Conservation (phyloP, 2,329 filamentous ascomycete genomes). For the Cytospora piceicola region DNA sequence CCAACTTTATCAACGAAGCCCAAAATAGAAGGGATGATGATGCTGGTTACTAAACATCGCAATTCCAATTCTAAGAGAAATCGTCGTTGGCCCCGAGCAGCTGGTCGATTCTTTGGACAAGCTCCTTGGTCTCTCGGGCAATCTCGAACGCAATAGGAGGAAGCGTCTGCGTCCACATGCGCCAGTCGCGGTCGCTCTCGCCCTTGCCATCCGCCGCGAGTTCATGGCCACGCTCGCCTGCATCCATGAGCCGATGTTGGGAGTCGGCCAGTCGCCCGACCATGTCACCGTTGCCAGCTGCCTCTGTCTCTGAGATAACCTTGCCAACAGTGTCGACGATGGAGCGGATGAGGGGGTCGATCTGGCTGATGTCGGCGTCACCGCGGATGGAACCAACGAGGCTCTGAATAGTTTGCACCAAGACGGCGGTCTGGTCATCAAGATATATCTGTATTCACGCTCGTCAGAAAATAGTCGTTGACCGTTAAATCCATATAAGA, state of each 20-base stretch:
- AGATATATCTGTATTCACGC: conserved; percentile 66
- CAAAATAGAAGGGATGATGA: not conserved
- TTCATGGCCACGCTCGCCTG: conserved; percentile 63
- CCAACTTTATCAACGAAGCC: not conserved
- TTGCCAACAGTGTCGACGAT: conserved; percentile 73
- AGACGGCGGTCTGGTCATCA: conserved; percentile 77
- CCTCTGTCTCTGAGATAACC: conserved; percentile 68
- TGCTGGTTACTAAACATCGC: conserved; percentile 28
- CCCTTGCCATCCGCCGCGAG: conserved; percentile 57
- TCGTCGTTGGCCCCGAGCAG: conserved; percentile 35
- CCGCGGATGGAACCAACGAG: conserved; percentile 74
- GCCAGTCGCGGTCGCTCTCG: conserved; percentile 60
- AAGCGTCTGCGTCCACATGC: conserved; percentile 69
- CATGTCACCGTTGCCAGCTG: conserved; percentile 57
- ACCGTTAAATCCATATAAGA: not conserved
- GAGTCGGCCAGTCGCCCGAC: conserved; percentile 63
- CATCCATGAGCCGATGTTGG: conserved; percentile 66
- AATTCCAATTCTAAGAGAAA: conserved; percentile 35
- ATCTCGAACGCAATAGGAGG: conserved; percentile 88
- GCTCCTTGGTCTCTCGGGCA: conserved; percentile 78
- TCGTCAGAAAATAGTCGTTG: conserved; percentile 4
- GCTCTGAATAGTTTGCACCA: conserved; percentile 82
- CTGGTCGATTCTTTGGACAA: conserved; percentile 49
- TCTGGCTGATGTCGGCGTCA: conserved; percentile 64
- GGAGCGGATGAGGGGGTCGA: conserved; percentile 70